A percentile compares a stretch with the other conserved stretches of the same genome.
These are phyloP conservation scores for Wickerhamomyces strasburgensis DNA, from an alignment of 805 yeast genomes.

Conservation along the genomic window DNA sequence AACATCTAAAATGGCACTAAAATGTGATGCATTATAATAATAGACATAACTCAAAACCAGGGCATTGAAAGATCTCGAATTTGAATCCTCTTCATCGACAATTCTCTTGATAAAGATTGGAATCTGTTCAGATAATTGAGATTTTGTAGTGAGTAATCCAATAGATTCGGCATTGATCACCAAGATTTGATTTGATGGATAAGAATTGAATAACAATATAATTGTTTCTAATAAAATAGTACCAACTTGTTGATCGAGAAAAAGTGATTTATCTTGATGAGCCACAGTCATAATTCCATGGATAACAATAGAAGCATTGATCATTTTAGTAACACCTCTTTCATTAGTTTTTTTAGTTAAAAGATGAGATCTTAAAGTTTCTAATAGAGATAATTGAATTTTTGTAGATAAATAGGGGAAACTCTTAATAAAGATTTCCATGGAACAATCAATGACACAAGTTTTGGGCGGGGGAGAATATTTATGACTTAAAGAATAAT, in stretches of 20 bases:
- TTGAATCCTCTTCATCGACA: slow-evolving; percentile 61
- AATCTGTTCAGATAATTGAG: slow-evolving; percentile 38
- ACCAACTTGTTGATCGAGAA: slow-evolving; percentile 35
- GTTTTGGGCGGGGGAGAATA: slow-evolving; percentile 43
- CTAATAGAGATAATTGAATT: slow-evolving; percentile 84
- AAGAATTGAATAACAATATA: slow-evolving; percentile 24
- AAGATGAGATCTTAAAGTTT: slow-evolving; percentile 59
- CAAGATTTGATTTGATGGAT: slow-evolving; percentile 31
- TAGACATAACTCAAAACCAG: slow-evolving; percentile 44
- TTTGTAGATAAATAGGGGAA: slow-evolving; percentile 70
- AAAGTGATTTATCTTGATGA: slow-evolving; percentile 13
- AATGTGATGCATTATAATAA: slow-evolving; percentile 36
- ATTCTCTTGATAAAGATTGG: slow-evolving; percentile 59
- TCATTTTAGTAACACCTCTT: slow-evolving; percentile 43
- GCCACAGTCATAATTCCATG: slow-evolving; percentile 40
- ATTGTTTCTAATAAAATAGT: slow-evolving; percentile 46
- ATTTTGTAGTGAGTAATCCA: slow-evolving; percentile 44
- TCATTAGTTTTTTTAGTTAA: slow-evolving; percentile 34
- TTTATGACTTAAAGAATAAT: slow-evolving; percentile 30
- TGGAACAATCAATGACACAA: slow-evolving; percentile 66
- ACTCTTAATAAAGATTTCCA: slow-evolving; percentile 66
- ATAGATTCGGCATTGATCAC: slow-evolving; percentile 49
- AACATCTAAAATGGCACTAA: slow-evolving; percentile 48
- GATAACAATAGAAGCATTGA: slow-evolving; percentile 62
- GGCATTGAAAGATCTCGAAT: slow-evolving; percentile 54